Percentiles rank a stretch among this genome's conserved stretches.
Evolutionary conservation across 495 filamentous ascomycete genomes (phyloP).

Genomic region (Neurospora sp.): DNA sequence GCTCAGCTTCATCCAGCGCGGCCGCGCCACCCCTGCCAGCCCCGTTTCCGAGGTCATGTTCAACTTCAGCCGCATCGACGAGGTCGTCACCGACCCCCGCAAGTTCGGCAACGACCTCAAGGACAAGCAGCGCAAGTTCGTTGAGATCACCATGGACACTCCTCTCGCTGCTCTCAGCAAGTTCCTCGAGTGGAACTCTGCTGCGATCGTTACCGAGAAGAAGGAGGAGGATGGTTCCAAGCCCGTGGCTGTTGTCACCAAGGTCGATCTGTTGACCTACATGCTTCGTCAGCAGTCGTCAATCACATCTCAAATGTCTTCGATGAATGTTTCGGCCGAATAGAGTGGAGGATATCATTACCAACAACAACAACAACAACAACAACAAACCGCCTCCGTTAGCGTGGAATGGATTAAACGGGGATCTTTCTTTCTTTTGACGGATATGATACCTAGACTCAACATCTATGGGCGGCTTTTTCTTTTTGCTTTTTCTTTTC

Average conservation of each 20-base stretch:
- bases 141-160: conserved; percentile 89
- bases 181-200: conserved; percentile 97
- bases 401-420: neutral
- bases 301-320: neutral
- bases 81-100: conserved; percentile 76
- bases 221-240: conserved; percentile 42
- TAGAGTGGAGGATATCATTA: neutral
- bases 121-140: conserved; percentile 56
- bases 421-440: neutral
- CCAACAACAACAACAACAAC: neutral
- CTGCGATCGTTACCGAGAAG: conserved; percentile 80
- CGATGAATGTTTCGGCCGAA: neutral
- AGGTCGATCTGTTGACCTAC: conserved; percentile 92
- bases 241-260: conserved; percentile 86
- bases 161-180: conserved; percentile 70
- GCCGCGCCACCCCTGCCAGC: conserved; percentile 59
- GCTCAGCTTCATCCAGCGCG: conserved; percentile 76
- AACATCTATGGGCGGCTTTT: conserved; percentile 10
- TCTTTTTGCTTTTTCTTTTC: neutral
- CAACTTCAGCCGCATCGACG: conserved; percentile 72
- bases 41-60: conserved; percentile 92
- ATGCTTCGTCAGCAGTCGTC: conserved; percentile 59
- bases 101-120: conserved; percentile 42
- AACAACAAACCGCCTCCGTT: neutral
- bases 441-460: conserved; percentile 11